Evolutionary conservation across 2,329 filamentous ascomycete species (phyloP).

Genomic region (Fusarium keratoplasticum): DNA sequence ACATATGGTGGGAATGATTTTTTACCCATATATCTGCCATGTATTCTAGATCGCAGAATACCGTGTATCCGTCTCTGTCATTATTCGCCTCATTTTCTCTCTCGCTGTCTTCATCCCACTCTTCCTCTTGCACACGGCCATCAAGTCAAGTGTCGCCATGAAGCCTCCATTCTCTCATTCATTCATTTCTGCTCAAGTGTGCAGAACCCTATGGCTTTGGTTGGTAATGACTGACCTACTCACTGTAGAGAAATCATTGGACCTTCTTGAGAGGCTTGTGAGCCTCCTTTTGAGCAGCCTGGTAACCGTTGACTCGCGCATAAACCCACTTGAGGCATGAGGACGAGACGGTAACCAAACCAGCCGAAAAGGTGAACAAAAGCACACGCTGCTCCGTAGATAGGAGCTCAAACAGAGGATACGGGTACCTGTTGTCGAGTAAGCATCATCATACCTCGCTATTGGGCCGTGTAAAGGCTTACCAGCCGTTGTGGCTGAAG

Average conservation of each 20-base stretch:
- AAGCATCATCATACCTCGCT: neutral
- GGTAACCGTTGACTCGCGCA: conserved; percentile 71
- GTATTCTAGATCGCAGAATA: neutral
- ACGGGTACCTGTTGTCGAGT: conserved; percentile 74
- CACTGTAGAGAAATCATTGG: conserved; percentile 27
- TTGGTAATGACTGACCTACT: too few species aligned
- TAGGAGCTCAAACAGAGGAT: conserved; percentile 82
- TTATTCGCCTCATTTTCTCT: neutral
- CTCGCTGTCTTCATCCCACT: neutral
- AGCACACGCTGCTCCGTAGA: conserved; percentile 72
- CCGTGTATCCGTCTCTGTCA: neutral
- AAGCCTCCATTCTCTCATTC: neutral
- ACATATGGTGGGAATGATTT: neutral
- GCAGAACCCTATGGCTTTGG: neutral
- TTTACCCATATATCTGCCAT: too few species aligned
- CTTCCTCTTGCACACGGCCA: neutral
- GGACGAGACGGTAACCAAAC: conserved; percentile 78
- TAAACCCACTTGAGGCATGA: conserved; percentile 77
- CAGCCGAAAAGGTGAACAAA: conserved; percentile 77
- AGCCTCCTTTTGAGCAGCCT: conserved; percentile 47
- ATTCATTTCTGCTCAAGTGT: neutral
- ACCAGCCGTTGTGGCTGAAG: conserved; percentile 74
- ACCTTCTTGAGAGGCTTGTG: conserved; percentile 49
- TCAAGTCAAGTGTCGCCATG: neutral
- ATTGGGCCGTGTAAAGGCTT: conserved; percentile 42